These are phyloP conservation scores for Xerocomus amazonicus DNA, from an alignment of 1,284 basidiomycete species.

Conservation along the genomic window DNA sequence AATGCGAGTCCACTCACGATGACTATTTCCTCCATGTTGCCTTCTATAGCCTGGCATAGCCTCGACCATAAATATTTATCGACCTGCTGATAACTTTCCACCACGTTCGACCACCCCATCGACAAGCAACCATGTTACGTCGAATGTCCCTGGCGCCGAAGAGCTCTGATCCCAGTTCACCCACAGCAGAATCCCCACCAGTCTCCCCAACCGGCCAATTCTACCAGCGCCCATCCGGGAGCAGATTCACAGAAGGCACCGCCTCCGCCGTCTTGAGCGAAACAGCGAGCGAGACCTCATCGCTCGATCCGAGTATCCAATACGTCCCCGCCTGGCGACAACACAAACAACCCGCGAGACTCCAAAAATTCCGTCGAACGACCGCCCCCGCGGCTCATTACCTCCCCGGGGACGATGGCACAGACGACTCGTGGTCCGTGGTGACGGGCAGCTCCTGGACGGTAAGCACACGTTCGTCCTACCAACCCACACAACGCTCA, in stretches of 20 bases:
- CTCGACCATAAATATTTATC: too few relatives aligned
- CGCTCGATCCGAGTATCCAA: constrained; percentile 5
- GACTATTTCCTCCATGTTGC: not conserved
- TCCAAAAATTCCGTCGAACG: constrained; percentile 20
- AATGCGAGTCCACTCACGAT: too few relatives aligned
- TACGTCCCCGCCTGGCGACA: constrained; percentile 4
- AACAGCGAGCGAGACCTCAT: constrained; percentile 16
- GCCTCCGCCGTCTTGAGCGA: constrained; percentile 28
- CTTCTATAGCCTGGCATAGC: too few relatives aligned
- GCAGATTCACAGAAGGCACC: constrained; percentile 29
- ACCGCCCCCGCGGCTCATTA: not conserved
- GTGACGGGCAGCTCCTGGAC: constrained; percentile 13
- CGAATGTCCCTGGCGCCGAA: constrained; percentile 11
- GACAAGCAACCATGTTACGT: constrained; percentile 21
- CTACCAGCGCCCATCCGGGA: constrained; percentile 17
- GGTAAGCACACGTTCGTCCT: constrained; percentile 4
- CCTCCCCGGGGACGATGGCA: not conserved
- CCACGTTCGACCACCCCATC: not conserved
- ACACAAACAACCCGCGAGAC: constrained; percentile 7
- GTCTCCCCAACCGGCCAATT: constrained; percentile 8
- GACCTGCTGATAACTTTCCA: too few relatives aligned
- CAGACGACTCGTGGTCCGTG: constrained; percentile 9
- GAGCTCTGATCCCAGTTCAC: constrained; percentile 6
- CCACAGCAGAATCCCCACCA: constrained; percentile 15
- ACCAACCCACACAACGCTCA: not conserved